These are phyloP conservation scores for Trichothecium roseum DNA, from an alignment of 2,329 filamentous ascomycete genomes.

Conservation along the genomic window DNA sequence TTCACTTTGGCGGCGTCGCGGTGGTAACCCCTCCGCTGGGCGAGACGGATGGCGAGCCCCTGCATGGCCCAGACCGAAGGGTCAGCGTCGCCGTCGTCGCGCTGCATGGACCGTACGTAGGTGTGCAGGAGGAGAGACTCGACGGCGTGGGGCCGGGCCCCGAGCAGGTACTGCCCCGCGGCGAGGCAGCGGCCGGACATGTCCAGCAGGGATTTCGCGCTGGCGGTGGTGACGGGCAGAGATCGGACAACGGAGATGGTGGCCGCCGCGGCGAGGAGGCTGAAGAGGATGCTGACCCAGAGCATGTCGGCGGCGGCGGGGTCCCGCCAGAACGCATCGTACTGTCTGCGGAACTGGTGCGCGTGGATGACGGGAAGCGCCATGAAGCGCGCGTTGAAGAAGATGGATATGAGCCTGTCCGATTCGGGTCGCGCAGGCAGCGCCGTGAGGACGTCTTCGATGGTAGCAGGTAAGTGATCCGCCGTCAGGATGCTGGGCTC, in stretches of 20 bases:
- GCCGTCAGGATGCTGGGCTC: conserved; percentile 23
- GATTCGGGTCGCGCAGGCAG: conserved; percentile 25
- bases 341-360: conserved; percentile 35
- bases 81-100: conserved; percentile 30
- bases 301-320: conserved; percentile 28
- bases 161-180: conserved; percentile 32
- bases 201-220: conserved; percentile 18
- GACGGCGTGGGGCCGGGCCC: conserved; percentile 32
- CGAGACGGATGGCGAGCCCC: conserved; percentile 34
- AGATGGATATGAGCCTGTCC: conserved; percentile 24
- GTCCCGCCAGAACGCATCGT: conserved; percentile 34
- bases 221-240: conserved; percentile 20
- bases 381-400: conserved; percentile 28
- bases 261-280: conserved; percentile 22
- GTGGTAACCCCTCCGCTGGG: conserved; percentile 42
- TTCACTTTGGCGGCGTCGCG: conserved; percentile 33
- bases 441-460: conserved; percentile 19
- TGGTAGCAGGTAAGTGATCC: conserved; percentile 13
- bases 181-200: conserved; percentile 35
- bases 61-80: conserved; percentile 36
- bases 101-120: conserved; percentile 29
- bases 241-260: background rate
- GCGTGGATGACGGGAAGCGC: conserved; percentile 27
- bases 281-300: conserved; percentile 41
- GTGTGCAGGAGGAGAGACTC: conserved; percentile 37